phyloP scores from a whole-genome alignment of 108 stramenopile species.

The Cylindrotheca closterium region DNA sequence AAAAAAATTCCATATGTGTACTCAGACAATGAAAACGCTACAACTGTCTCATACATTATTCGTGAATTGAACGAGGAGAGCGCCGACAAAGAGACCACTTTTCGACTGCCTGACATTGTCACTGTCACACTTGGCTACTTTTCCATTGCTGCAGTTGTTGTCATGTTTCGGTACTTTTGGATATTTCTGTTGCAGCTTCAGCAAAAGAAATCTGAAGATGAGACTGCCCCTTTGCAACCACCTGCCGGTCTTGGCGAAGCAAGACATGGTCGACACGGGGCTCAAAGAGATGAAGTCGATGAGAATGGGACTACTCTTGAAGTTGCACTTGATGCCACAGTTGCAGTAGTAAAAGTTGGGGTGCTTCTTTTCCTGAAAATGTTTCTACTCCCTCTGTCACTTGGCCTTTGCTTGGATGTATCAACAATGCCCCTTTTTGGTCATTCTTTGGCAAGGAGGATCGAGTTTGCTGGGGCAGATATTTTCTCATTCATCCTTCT shows the following conservation, averaged over 20 bases:
- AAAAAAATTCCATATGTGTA: constrained; percentile 24
- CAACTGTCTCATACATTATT: constrained; percentile 20
- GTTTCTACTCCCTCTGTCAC: constrained; percentile 71
- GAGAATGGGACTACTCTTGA: constrained; percentile 23
- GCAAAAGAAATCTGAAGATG: constrained; percentile 12
- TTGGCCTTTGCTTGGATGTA: constrained; percentile 77
- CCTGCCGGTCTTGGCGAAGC: neutral
- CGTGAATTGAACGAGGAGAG: constrained; percentile 28
- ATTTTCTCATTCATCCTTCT: constrained; percentile 73
- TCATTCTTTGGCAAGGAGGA: constrained; percentile 43
- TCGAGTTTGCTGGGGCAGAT: constrained; percentile 68
- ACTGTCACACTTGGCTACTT: constrained; percentile 55
- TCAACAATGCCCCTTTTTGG: constrained; percentile 68
- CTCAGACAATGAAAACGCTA: constrained; percentile 30
- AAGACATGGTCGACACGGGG: neutral
- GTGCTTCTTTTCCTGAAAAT: constrained; percentile 88
- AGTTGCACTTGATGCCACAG: constrained; percentile 53
- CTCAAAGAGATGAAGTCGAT: constrained; percentile 14
- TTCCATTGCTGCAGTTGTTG: constrained; percentile 43
- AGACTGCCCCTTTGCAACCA: neutral
- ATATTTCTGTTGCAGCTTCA: constrained; percentile 6
- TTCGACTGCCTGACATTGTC: constrained; percentile 56
- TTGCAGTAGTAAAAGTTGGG: constrained; percentile 71
- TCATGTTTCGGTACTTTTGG: constrained; percentile 18
- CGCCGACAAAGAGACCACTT: constrained; percentile 35